A percentile compares a stretch with the other conserved stretches of the same genome.
Evolutionary conservation across 805 yeast species (phyloP).

Genomic region (Phaffomyces opuntiae): DNA sequence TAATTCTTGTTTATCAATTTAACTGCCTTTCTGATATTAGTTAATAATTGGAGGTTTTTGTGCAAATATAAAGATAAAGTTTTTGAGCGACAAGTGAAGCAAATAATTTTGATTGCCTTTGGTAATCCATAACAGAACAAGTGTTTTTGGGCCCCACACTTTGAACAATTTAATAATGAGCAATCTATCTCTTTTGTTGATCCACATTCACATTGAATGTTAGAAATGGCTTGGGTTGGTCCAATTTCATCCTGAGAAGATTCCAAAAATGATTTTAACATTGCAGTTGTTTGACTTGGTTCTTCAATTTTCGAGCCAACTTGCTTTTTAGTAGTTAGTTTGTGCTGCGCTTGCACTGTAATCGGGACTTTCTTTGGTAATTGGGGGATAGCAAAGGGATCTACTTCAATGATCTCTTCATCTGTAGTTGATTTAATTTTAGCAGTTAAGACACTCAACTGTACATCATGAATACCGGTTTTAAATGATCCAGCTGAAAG

Average conservation of each 20-base stretch:
- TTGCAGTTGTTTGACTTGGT: conserved; percentile 28
- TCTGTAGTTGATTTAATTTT: conserved; percentile 6
- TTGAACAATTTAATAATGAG: conserved; percentile 19
- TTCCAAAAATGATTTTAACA: conserved; percentile 23
- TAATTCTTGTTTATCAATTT: conserved; percentile 18
- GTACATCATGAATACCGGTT: conserved; percentile 27
- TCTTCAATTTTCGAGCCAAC: conserved; percentile 2
- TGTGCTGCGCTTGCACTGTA: not conserved
- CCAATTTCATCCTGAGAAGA: conserved; percentile 18
- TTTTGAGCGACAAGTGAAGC: conserved; percentile 23
- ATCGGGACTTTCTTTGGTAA: not conserved
- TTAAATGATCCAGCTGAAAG: conserved; percentile 25
- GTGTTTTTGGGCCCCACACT: conserved; percentile 28
- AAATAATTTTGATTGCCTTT: conserved; percentile 12
- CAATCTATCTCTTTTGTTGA: conserved; percentile 16
- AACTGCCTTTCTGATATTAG: conserved; percentile 31
- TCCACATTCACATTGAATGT: conserved; percentile 24
- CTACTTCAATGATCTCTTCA: conserved; percentile 11
- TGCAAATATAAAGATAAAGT: conserved; percentile 13
- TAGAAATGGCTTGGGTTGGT: conserved; percentile 25
- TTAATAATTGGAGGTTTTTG: conserved; percentile 22
- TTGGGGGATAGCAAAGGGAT: conserved; percentile 16
- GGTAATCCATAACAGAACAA: conserved; percentile 28
- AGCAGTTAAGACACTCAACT: conserved; percentile 24
- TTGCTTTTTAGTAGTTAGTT: not conserved